Evolutionary conservation across 2,329 filamentous ascomycete genomes (phyloP), one percentile per base, ranked within the genome.

Genomic region (Rhinocladiella similis): DNA sequence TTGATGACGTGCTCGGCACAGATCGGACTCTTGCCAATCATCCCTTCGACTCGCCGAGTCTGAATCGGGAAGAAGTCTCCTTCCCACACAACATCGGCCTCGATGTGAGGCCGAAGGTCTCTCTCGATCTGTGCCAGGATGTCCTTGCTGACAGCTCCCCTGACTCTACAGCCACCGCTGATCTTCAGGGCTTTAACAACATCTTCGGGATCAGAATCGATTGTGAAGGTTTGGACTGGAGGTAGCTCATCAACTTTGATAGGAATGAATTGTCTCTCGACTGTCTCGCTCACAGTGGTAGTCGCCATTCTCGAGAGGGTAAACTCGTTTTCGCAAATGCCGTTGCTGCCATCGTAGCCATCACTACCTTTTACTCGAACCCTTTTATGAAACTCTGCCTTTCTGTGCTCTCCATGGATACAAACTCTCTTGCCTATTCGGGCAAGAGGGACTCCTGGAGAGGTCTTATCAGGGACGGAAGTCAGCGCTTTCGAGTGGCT

Each of bases 1-100:
- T 67, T 68, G 14, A 69, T 60, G 13, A 63, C 48, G 19, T 54
- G 39, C 38, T 60, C 58, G 9, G 51, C 48, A 36, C 35, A 60
- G 25, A 53, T 54, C 14, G 47, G 46, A n/a, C 35, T 46, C 27
- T 58, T 60, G 19, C 46, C 50, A 13, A 54, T 54, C 50, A 60
- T 45, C 5, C 49, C 54, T 18, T 53, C 41, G 4, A 58, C 55
- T 19, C 55, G 52, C 16, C 58, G 58, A 25, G 58, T 60, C 43
- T 60, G 47, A n/a, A 50, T 60, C 6, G 58, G 58, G 25, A 60
- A 60, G 58, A 60, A 60, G 16, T 54, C 51, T 14, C 58, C 58
- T 36, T 60, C 51, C 55, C 54, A 60, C 5, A 51, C 42, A 2
- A 43, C 47, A 33, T 54, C 58, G 27, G 46, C 54, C 22, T 60